Conservation (phyloP, 2,329 filamentous ascomycete species). For the Blastomyces emzantsi region DNA sequence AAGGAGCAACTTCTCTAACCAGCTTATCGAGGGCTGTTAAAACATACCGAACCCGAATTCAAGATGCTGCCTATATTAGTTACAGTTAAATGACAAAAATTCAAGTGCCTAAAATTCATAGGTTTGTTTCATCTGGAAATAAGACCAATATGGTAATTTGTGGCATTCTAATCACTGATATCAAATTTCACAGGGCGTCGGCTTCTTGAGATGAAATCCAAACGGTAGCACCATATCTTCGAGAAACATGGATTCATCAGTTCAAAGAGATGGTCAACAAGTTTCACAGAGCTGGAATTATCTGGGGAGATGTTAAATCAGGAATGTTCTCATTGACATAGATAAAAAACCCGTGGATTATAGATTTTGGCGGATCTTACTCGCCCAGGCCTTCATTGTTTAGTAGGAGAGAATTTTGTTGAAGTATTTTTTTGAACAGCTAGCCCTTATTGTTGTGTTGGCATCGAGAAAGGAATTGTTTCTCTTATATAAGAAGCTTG, state of each 20-base stretch:
- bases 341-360: constrained; percentile 19
- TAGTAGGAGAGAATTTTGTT: too few relatives aligned
- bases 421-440: too few relatives aligned
- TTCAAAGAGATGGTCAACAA: constrained; percentile 1
- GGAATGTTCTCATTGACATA: constrained; percentile 22
- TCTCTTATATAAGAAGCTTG: too few relatives aligned
- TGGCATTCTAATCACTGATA: constrained; percentile 11
- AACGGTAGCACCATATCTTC: background rate
- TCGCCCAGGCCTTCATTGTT: too few relatives aligned
- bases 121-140: constrained; percentile 10
- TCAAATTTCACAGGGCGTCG: constrained; percentile 3
- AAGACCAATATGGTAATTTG: constrained; percentile 9
- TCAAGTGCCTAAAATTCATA: constrained; percentile 8
- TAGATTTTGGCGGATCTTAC: constrained; percentile 23
- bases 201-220: constrained; percentile 1
- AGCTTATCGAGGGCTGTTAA: constrained; percentile 5
- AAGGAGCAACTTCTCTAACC: constrained; percentile 10
- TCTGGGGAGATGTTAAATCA: constrained; percentile 24
- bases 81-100: constrained; percentile 8
- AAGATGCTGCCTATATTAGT: constrained; percentile 6
- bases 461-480: too few relatives aligned
- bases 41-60: constrained; percentile 9
- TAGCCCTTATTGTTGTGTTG: too few relatives aligned
- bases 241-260: too few relatives aligned
- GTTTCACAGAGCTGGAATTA: constrained; percentile 16